These are phyloP conservation scores for Cornus florida DNA, from an alignment of 148 eudicot species.

Conservation along the genomic window DNA sequence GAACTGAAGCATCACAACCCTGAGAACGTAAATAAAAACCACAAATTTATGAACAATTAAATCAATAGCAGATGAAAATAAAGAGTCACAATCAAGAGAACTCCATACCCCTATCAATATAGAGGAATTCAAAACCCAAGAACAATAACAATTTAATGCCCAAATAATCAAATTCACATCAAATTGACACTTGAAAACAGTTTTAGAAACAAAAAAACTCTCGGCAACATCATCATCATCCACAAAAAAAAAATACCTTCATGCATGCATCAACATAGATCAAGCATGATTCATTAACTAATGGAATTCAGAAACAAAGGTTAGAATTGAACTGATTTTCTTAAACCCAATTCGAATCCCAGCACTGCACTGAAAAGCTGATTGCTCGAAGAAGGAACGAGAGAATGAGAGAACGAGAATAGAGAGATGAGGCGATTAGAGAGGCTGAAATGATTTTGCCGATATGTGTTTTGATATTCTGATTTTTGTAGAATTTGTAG, in stretches of 20 bases:
- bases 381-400: not conserved
- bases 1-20: too few relatives aligned
- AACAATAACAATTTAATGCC: too few relatives aligned
- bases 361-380: not conserved
- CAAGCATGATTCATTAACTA: constrained; percentile 2
- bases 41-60: too few relatives aligned
- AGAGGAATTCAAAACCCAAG: too few relatives aligned
- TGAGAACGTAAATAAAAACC: too few relatives aligned
- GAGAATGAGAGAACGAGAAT: not conserved
- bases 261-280: not conserved
- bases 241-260: not conserved
- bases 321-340: not conserved
- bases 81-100: too few relatives aligned
- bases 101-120: too few relatives aligned
- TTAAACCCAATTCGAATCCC: not conserved
- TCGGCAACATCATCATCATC: not conserved
- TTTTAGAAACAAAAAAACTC: not conserved
- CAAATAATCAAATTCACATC: not conserved
- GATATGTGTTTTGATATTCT: too few relatives aligned
- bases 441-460: too few relatives aligned
- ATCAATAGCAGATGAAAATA: too few relatives aligned
- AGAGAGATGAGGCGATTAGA: too few relatives aligned
- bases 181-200: not conserved
- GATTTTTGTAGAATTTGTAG: too few relatives aligned
- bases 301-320: not conserved